Percentiles rank a stretch among this genome's conserved stretches.
Evolutionary conservation across 495 filamentous ascomycete genomes (phyloP).

Genomic region (Chaetomium fimeti): DNA sequence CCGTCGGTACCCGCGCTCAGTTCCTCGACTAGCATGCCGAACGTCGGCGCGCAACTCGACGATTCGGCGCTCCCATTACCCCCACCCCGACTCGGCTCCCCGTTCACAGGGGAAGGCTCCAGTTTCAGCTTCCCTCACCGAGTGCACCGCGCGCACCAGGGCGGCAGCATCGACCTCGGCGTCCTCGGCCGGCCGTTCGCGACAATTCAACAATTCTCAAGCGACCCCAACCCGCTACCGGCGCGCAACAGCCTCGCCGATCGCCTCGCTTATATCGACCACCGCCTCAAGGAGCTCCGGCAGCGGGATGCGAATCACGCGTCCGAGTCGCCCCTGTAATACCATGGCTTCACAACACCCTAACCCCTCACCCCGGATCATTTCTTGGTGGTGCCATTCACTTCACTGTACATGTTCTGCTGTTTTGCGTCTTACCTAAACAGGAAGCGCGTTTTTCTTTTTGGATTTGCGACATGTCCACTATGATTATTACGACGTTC

Average conservation of each 20-base stretch:
- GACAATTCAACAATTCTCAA: slow-evolving; percentile 40
- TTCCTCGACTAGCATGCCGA: slow-evolving; percentile 28
- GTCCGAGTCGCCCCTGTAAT: slow-evolving; percentile 46
- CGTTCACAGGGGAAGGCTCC: slow-evolving; percentile 44
- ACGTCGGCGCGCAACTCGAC: slow-evolving; percentile 22
- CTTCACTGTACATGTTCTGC: slow-evolving; percentile 14
- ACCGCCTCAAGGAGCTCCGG: slow-evolving; percentile 52
- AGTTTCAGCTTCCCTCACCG: slow-evolving; percentile 54
- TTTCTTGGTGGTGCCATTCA: neutral
- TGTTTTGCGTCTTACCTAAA: neutral
- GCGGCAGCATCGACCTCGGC: slow-evolving; percentile 42
- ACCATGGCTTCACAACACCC: neutral
- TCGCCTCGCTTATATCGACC: slow-evolving; percentile 52
- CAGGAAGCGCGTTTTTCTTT: neutral
- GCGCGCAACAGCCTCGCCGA: slow-evolving; percentile 43
- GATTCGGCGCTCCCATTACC: slow-evolving; percentile 34
- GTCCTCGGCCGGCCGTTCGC: slow-evolving; percentile 49
- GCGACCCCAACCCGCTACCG: slow-evolving; percentile 30
- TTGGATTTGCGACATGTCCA: slow-evolving; percentile 4
- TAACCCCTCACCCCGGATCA: neutral
- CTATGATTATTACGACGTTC: slow-evolving; percentile 5
- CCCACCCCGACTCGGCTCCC: slow-evolving; percentile 50
- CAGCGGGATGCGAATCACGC: slow-evolving; percentile 38
- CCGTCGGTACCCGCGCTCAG: slow-evolving; percentile 25
- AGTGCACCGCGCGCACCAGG: slow-evolving; percentile 38